Evolutionary conservation across 164 flowering plant species (phyloP), one percentile per base, ranked within the genome.

Genomic region (Magnolia changhungtana): DNA sequence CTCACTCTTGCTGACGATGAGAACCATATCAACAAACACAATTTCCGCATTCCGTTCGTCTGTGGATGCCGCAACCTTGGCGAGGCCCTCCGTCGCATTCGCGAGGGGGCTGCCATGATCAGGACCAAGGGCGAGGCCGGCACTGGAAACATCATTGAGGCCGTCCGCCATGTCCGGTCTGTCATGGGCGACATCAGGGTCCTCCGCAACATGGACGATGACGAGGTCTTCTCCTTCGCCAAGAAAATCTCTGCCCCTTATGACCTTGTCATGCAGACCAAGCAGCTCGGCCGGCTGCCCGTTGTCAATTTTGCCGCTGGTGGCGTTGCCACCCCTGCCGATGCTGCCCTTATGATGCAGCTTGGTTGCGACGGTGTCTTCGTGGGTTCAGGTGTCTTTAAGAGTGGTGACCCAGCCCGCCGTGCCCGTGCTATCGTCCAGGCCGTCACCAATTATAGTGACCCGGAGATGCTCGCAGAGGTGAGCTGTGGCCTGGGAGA

Each of bases 301-400:
- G 93, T 90, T 63, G 88, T 85, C 67, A 88, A 83, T 50, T 92
- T 92, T 71, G 97, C 94, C 0, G 86, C 93, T 1, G 94, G 93
- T 3, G 97, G 97, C 0, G 82, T 89, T 18, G 88, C 69, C 16
- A 88, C 92, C 1, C 97, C 97, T 58, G 97, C 97, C 0, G 97
- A 90, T 77, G 97, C 89, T 0, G 94, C 93, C 18, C 64, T 92
- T 76, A 88, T 90, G 93, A 89, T 92, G 92, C 97, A 89, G 63
- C 75, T 92, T 79, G 97, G 94, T 0, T 90, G 94, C 69, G 92
- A 92, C 71, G 97, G 97, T 2, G 90, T 91, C 72, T 87, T 89
- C 16, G 77, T 89, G 11, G 93, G 90, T 0, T 79, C 84, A 6
- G 88, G 88, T 45, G 74, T 90, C 37, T 90, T 90, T 61, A 65